Base-by-base conservation (phyloP, 1,139 yeast genomes). In the Nadsonia commutata region DNA sequence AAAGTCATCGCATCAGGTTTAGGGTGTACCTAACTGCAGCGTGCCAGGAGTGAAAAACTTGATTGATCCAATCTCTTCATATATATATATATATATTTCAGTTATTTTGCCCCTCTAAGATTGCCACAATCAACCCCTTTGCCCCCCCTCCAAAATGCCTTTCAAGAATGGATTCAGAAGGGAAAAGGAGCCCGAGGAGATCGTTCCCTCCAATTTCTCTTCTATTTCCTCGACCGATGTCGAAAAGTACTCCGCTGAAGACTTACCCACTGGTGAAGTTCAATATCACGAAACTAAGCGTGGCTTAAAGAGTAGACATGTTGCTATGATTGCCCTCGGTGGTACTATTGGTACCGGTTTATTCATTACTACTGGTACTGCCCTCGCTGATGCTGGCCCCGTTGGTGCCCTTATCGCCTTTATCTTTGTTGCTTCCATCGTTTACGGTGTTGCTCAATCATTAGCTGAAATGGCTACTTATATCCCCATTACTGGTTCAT, bases 401-500 rank as follows among this genome's bases (percentile, higher is more conserved):
- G 86, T 72, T 16, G 71, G 82, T 36, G 70, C 79, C 42, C 66
- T 80, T 40, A 66, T 80, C 38, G 70, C 83, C 3, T 80, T 79
- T 56, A 58, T 72, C n/a, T 58, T 76, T 43, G 74, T 79, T 52
- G 86, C 85, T 17, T 56, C 76, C 39, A 67, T 77, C 44, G 85
- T 80, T 39, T 79, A 68, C 53, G 70, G 75, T 64, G 82, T 78
- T 40, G 77, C 80, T 78, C 66, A 76, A 50, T 77, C 77, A 19
- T 64, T 80, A 45, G 85, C 86, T 42, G 88, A 80, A 59, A 76
- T 80, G 65, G 83, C 85, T 11, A 68, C 84, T n/a, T 78, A 72
- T 71, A 47, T 84, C 75, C 56, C 80, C 75, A 43, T 73, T 81
- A 8, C 67, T 76, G 49, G 88, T 19, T 86, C n/a, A 73, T 78